Base-by-base conservation (phyloP, 2,329 filamentous ascomycete species). In the Scedosporium apiospermum region DNA sequence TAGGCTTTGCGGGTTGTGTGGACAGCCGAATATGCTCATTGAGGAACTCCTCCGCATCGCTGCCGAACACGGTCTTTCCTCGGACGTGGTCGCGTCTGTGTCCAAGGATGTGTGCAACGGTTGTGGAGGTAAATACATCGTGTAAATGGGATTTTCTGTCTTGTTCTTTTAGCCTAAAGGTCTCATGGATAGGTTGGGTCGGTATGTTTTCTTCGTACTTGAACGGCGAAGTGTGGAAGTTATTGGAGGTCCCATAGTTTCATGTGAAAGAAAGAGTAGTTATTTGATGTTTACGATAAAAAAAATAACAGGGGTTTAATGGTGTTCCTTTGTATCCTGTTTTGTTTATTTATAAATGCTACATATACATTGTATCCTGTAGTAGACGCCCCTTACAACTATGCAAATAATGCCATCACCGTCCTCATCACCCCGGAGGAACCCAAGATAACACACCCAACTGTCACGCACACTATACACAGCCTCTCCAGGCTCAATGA, bases 1-100 rank as follows among this genome's bases (percentile, higher is more conserved):
- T 0, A 75, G 78, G 41, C 77, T 78, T 3, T 86, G 83, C 61
- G 80, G 79, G 21, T 79, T 85, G 2, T 86, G 83, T 66, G 60
- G 78, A 78, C 16, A 55, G 64, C 26, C 63, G 58, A 63, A 59
- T 42, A 70, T 78, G 65, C 66, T 72, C 58, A 64, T 78, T 62
- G 69, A 79, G 6, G 75, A 80, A 27, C 74, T 79, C 41, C 66
- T 72, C 3, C 76, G 74, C 26, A 74, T 79, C 16, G 72, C 76
- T 14, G 74, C 79, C 62, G 72, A 76, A 64, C 60, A 62, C 23
- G 51, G 38, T 38, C 30, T 62, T 42, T 30, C 51, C 12, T 18
- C 34, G 7, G 60, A 62, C 4, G 27, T 27, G 9, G 27, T 38
- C 2, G 10, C 51, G 12, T 6, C 16, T 14, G 18, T 42, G 6